phyloP scores from a whole-genome alignment of 2,329 filamentous ascomycete species.

The Cordyceps pruinosa region DNA sequence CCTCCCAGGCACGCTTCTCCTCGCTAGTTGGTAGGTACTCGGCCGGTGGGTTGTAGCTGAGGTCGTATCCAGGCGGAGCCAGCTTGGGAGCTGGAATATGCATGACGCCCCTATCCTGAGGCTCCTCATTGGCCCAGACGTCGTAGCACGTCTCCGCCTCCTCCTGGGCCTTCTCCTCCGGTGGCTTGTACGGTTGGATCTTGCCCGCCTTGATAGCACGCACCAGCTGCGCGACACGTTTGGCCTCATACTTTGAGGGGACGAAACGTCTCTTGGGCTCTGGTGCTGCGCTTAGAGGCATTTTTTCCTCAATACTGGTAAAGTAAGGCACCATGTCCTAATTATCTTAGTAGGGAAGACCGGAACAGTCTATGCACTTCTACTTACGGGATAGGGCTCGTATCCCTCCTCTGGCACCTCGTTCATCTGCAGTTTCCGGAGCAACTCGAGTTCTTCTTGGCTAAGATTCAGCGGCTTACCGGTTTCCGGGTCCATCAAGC shows the following conservation, averaged over 20 bases:
- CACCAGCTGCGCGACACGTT: slow-evolving; percentile 94
- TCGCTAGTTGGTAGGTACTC: slow-evolving; percentile 86
- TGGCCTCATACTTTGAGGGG: slow-evolving; percentile 93
- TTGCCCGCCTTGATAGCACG: slow-evolving; percentile 90
- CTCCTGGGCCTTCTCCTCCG: slow-evolving; percentile 60
- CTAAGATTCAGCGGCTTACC: slow-evolving; percentile 87
- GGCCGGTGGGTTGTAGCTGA: slow-evolving; percentile 91
- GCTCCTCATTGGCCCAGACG: slow-evolving; percentile 88
- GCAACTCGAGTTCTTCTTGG: slow-evolving; percentile 79
- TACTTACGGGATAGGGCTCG: slow-evolving; percentile 75
- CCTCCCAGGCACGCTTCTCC: slow-evolving; percentile 80
- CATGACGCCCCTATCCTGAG: slow-evolving; percentile 80
- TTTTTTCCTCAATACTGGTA: slow-evolving; percentile 79
- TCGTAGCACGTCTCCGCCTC: slow-evolving; percentile 73
- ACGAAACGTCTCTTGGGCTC: slow-evolving; percentile 94
- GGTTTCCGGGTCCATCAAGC: slow-evolving; percentile 85
- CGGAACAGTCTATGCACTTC: neutral
- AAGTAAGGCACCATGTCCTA: slow-evolving; percentile 89
- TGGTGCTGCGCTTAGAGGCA: slow-evolving; percentile 90
- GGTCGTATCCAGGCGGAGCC: slow-evolving; percentile 85
- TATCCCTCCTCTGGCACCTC: slow-evolving; percentile 83
- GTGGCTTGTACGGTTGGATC: slow-evolving; percentile 82
- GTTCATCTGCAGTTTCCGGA: slow-evolving; percentile 83
- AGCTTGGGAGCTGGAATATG: slow-evolving; percentile 91
- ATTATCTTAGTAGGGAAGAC: slow-evolving; percentile 13